Percentiles rank a stretch among this genome's conserved stretches.
Evolutionary conservation across 495 filamentous ascomycete genomes (phyloP).

Genomic region (Trichoderma reesei): DNA sequence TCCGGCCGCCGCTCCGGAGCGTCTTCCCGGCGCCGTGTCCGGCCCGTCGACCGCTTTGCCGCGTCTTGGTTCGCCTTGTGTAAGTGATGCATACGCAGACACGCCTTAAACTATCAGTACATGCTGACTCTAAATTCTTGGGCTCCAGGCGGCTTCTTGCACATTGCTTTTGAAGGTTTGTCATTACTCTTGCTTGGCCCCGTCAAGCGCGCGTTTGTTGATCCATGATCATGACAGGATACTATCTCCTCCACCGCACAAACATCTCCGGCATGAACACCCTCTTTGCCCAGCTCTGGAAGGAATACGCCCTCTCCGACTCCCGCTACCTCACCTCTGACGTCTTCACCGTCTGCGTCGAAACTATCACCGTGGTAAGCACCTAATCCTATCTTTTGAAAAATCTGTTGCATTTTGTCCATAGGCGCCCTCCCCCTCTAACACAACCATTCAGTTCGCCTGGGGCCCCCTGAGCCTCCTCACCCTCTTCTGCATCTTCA

Average conservation of each 20-base stretch:
- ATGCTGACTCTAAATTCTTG: slow-evolving; percentile 15
- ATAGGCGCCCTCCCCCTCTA: background rate
- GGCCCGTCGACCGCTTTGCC: slow-evolving; percentile 25
- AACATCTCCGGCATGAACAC: slow-evolving; percentile 28
- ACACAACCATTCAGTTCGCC: slow-evolving; percentile 22
- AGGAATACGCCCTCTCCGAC: slow-evolving; percentile 78
- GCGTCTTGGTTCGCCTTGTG: slow-evolving; percentile 53
- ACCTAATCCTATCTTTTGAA: background rate
- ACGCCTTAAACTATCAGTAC: slow-evolving; percentile 1
- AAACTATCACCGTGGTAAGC: slow-evolving; percentile 56
- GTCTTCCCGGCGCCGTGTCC: background rate
- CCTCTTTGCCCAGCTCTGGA: slow-evolving; percentile 74
- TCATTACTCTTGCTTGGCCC: background rate
- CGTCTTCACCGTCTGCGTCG: slow-evolving; percentile 73
- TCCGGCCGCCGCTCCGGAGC: slow-evolving; percentile 31
- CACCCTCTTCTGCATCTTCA: slow-evolving; percentile 51
- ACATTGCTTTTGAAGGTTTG: slow-evolving; percentile 69
- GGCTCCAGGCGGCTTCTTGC: slow-evolving; percentile 45
- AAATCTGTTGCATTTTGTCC: too few species aligned
- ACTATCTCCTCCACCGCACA: slow-evolving; percentile 59
- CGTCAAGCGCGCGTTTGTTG: slow-evolving; percentile 6
- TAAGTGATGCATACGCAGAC: slow-evolving; percentile 18
- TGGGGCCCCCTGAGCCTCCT: slow-evolving; percentile 78
- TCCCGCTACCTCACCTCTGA: slow-evolving; percentile 74
- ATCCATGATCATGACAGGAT: slow-evolving; percentile 38